Percentiles rank a stretch among this genome's conserved stretches.
Conservation (phyloP, 1,284 basidiomycete species). For the Marasmius tenuissimus region DNA sequence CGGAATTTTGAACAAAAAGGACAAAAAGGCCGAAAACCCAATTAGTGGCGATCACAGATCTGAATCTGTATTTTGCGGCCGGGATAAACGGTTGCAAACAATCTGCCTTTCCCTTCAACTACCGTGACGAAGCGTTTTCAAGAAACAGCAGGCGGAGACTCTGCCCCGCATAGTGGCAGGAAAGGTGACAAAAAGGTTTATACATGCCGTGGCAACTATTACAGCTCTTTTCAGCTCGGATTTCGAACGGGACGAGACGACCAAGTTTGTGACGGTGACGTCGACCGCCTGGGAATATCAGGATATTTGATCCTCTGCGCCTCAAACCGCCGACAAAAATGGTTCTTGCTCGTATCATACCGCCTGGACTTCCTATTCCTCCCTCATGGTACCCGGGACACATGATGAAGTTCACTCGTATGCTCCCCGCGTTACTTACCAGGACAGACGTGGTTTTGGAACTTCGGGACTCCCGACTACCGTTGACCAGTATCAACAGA, state of each 20-base stretch:
- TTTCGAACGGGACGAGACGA: too few relatives aligned
- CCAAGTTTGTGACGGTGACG: too few relatives aligned
- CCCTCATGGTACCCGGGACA: constrained; percentile 98
- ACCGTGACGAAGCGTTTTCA: not conserved
- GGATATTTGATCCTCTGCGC: not conserved
- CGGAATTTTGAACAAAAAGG: not conserved
- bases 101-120: not conserved
- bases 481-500: constrained; percentile 91
- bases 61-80: not conserved
- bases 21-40: not conserved
- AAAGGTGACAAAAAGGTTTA: too few relatives aligned
- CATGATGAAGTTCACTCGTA: constrained; percentile 87
- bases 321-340: not conserved
- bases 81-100: not conserved
- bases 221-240: too few relatives aligned
- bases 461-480: constrained; percentile 89
- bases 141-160: not conserved
- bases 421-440: constrained; percentile 75
- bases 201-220: too few relatives aligned
- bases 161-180: too few relatives aligned
- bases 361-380: constrained; percentile 66
- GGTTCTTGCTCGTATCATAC: constrained; percentile 40
- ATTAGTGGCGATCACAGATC: not conserved
- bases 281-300: not conserved
- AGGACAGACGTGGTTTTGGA: constrained; percentile 93